Conservation (phyloP, 805 yeast species). For the Saccharomycopsis javanensis region DNA sequence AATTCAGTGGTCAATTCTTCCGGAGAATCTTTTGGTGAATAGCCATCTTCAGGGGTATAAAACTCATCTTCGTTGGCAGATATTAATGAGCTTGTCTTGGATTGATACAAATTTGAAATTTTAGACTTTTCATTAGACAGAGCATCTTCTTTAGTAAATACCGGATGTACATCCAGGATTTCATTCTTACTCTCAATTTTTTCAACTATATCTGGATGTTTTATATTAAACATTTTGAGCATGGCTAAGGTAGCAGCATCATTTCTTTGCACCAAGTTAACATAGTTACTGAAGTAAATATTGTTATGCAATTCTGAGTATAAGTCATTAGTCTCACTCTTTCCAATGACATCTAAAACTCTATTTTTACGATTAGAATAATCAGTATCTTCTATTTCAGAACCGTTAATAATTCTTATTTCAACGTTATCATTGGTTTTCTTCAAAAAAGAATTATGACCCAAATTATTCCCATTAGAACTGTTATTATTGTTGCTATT, state of each 20-base stretch:
- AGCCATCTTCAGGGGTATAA: constrained; percentile 12
- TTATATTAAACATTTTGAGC: neutral
- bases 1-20: neutral
- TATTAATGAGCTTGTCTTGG: neutral
- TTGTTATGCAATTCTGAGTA: constrained; percentile 14
- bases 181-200: constrained; percentile 8
- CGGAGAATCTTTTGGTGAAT: constrained; percentile 1
- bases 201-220: constrained; percentile 8
- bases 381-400: neutral
- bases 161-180: neutral
- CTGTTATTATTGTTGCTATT: neutral
- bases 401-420: constrained; percentile 9
- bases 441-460: neutral
- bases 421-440: constrained; percentile 8
- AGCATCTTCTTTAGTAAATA: neutral
- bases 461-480: neutral
- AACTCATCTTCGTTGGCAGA: constrained; percentile 14
- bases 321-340: constrained; percentile 7
- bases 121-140: neutral
- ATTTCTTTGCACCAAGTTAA: constrained; percentile 11
- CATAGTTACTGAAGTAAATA: constrained; percentile 16
- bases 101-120: neutral
- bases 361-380: constrained; percentile 8
- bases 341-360: constrained; percentile 14
- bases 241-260: neutral